Conservation (phyloP, 169 alveolate genomes). For the Plasmodium gaboni region DNA sequence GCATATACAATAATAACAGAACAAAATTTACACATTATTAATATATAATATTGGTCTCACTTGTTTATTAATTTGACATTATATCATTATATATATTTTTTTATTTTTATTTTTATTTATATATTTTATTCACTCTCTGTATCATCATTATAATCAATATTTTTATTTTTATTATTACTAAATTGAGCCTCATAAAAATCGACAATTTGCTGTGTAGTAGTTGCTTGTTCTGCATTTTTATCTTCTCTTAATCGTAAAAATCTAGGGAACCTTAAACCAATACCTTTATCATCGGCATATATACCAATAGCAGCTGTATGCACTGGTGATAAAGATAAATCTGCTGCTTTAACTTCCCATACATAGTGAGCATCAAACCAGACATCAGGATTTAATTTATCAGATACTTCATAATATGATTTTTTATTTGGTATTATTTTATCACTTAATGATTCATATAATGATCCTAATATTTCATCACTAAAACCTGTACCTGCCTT, state of each 20-base stretch:
- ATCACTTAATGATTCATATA: slow-evolving; percentile 89
- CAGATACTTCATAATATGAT: slow-evolving; percentile 82
- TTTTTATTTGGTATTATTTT: slow-evolving; percentile 85
- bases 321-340: slow-evolving; percentile 96
- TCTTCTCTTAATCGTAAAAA: slow-evolving; percentile 96
- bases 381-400: slow-evolving; percentile 88
- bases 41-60: no score
- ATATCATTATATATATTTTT: not conserved
- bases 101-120: no score
- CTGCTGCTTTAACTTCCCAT: slow-evolving; percentile 99
- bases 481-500: slow-evolving; percentile 98
- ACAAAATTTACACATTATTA: no score
- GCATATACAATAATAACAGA: no score
- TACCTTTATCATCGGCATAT: slow-evolving; percentile 92
- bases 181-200: slow-evolving; percentile 90
- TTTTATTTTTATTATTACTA: slow-evolving; percentile 61
- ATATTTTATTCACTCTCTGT: slow-evolving; percentile 67
- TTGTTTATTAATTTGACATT: not conserved
- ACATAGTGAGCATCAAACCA: slow-evolving; percentile 95
- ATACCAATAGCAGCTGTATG: slow-evolving; percentile 96
- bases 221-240: slow-evolving; percentile 95
- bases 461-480: slow-evolving; percentile 92
- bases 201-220: slow-evolving; percentile 91
- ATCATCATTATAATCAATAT: slow-evolving; percentile 53
- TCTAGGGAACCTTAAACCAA: slow-evolving; percentile 98